Percentiles rank a stretch among this genome's conserved stretches.
Evolutionary conservation across 23 red algal species (phyloP).

Genomic region (Gracilariopsis chorda): DNA sequence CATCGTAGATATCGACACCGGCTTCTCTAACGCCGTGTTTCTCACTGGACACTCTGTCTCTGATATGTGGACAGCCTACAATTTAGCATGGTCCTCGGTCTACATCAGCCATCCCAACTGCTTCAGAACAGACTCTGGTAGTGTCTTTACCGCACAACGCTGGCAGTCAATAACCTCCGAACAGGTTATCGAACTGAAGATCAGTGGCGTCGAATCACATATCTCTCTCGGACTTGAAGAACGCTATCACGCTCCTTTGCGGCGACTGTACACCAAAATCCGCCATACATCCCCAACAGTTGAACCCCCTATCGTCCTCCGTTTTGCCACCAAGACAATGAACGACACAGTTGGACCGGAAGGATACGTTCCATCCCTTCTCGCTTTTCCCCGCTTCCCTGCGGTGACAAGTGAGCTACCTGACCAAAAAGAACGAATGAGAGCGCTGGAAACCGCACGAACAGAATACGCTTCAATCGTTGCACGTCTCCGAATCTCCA

Average conservation of each 20-base stretch:
- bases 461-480: neutral
- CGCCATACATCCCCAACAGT: neutral
- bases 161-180: neutral
- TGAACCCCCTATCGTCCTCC: neutral
- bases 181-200: neutral
- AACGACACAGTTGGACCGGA: constrained; percentile 42
- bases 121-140: neutral
- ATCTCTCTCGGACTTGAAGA: constrained; percentile 1
- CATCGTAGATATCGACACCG: constrained; percentile 18
- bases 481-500: neutral
- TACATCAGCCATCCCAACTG: constrained; percentile 20
- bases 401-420: neutral
- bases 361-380: constrained; percentile 16
- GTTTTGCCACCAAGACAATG: neutral
- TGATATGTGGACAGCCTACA: constrained; percentile 1
- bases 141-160: neutral
- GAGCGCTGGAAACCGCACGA: neutral
- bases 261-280: neutral
- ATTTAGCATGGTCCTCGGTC: neutral
- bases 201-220: constrained; percentile 18
- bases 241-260: neutral
- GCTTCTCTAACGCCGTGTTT: constrained; percentile 13
- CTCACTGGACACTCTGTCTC: neutral
- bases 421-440: too few relatives aligned
- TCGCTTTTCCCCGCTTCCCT: neutral